Base-by-base conservation (phyloP, 805 yeast species). In the Danielozyma ontarioensis region DNA sequence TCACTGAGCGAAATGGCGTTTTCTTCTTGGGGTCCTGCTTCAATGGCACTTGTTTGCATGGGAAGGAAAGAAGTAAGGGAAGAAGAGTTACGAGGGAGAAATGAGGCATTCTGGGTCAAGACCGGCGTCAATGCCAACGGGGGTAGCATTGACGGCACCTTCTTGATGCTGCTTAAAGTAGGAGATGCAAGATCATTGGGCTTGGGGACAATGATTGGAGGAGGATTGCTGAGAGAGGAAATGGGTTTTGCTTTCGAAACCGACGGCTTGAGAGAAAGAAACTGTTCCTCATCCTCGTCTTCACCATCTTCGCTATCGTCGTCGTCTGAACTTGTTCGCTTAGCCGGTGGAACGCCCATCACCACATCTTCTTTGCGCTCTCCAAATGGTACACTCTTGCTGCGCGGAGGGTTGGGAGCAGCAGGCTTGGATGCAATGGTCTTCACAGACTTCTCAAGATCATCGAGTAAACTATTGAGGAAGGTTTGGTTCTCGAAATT, bases 1-100 rank as follows among this genome's bases (percentile, higher is more conserved):
- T 55, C 60, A 30, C 59, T 54, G 31, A 49, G 36, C 12, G 42
- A 31, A 10, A 39, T 30, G n/a, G 39, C 25, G 25, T 31, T 40
- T 19, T 19, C 22, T 10, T 19, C 22, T 10, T 19, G 6, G 8
- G 10, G 10, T 19, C 10, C 22, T 10, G 22, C 22, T 6, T 19
- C 10, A n/a, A n/a, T n/a, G n/a, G n/a, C n/a, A n/a, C n/a, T n/a
- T n/a, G n/a, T n/a, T 6, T 19, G 22, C 22, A 19, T 19, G 22
- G 22, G 22, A 19, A 19, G 22, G 10, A 19, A 19, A 6, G 22
- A 19, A 6, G 22, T 6, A 10, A 19, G 22, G 6, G 22, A 19
- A 6, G 22, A 19, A 6, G 22, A 19, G 10, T 19, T 19, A 6
- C 22, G 22, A 10, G 22, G 22, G 10, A 19, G 22, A 19, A 19